phyloP scores from a whole-genome alignment of 495 filamentous ascomycete genomes.

The Bryoglossum gracile region DNA sequence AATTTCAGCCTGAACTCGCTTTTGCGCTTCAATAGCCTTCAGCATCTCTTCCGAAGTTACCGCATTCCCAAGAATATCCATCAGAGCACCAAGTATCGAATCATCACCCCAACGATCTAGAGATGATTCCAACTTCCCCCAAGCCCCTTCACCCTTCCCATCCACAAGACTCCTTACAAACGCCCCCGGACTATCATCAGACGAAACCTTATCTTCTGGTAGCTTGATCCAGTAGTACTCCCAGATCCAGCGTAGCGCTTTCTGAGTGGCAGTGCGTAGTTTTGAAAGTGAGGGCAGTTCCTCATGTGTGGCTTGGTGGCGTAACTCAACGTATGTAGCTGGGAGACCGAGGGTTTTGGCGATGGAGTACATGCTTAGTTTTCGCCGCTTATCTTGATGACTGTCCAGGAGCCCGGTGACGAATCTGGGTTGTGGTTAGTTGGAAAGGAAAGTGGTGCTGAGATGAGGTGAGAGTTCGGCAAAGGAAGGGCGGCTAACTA shows the following conservation, averaged over 20 bases:
- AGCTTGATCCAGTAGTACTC: slow-evolving; percentile 80
- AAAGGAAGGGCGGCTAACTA: too few relatives aligned
- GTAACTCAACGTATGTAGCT: slow-evolving; percentile 77
- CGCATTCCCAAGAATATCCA: slow-evolving; percentile 28
- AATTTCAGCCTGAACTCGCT: slow-evolving; percentile 3
- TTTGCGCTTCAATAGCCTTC: slow-evolving; percentile 27
- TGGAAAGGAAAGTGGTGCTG: slow-evolving; percentile 11
- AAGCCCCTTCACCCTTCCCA: slow-evolving; percentile 17
- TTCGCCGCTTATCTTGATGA: slow-evolving; percentile 58
- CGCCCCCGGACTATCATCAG: too few relatives aligned
- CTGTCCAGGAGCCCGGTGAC: slow-evolving; percentile 83
- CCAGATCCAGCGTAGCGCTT: slow-evolving; percentile 82
- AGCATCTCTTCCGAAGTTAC: slow-evolving; percentile 31
- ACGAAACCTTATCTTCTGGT: too few relatives aligned
- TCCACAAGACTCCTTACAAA: slow-evolving; percentile 11
- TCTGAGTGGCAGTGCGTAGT: slow-evolving; percentile 54
- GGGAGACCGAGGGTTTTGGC: slow-evolving; percentile 71
- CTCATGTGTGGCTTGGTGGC: slow-evolving; percentile 86
- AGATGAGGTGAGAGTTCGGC: too few relatives aligned
- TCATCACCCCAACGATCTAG: slow-evolving; percentile 18
- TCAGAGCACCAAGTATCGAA: slow-evolving; percentile 18
- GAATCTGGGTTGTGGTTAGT: slow-evolving; percentile 50
- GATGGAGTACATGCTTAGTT: slow-evolving; percentile 75
- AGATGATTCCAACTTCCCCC: slow-evolving; percentile 20
- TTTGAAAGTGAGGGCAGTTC: slow-evolving; percentile 68